phyloP scores from a whole-genome alignment of 345 rosid species.

The Salix purpurea region DNA sequence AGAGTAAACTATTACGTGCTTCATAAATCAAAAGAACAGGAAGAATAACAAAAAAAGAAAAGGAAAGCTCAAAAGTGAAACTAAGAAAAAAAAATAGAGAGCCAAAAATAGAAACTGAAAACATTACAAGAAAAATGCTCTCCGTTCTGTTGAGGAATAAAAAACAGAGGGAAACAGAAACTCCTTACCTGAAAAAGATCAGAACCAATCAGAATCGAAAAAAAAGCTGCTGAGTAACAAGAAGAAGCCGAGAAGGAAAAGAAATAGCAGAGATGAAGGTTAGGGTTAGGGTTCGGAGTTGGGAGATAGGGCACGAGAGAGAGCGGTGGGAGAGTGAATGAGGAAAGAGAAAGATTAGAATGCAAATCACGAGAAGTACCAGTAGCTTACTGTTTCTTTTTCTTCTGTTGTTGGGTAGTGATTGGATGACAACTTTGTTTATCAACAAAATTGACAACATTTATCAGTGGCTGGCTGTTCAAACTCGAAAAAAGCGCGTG shows the following conservation, averaged over 20 bases:
- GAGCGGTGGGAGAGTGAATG: constrained; percentile 32
- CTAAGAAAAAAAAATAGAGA: not conserved
- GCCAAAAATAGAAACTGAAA: not conserved
- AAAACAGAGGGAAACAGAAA: not conserved
- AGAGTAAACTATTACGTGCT: too few relatives aligned
- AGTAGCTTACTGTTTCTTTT: not conserved
- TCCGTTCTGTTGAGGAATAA: not conserved
- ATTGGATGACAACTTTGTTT: not conserved
- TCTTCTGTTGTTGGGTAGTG: not conserved
- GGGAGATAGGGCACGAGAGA: constrained; percentile 34
- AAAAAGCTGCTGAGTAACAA: not conserved
- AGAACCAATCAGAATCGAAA: not conserved
- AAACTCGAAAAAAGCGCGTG: not conserved
- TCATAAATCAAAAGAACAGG: not conserved
- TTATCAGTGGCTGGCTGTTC: not conserved
- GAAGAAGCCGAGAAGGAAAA: constrained; percentile 3
- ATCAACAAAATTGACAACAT: not conserved
- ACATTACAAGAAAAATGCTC: not conserved
- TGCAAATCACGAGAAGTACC: constrained; percentile 35
- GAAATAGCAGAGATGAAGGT: not conserved
- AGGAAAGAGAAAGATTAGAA: constrained; percentile 33
- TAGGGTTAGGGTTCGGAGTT: constrained; percentile 6
- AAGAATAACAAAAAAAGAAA: not conserved
- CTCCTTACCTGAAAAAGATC: not conserved
- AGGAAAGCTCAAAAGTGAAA: too few relatives aligned